A percentile compares a stretch with the other conserved stretches of the same genome.
These are phyloP conservation scores for Plantago major DNA, from an alignment of 257 asterid species.

Conservation along the genomic window DNA sequence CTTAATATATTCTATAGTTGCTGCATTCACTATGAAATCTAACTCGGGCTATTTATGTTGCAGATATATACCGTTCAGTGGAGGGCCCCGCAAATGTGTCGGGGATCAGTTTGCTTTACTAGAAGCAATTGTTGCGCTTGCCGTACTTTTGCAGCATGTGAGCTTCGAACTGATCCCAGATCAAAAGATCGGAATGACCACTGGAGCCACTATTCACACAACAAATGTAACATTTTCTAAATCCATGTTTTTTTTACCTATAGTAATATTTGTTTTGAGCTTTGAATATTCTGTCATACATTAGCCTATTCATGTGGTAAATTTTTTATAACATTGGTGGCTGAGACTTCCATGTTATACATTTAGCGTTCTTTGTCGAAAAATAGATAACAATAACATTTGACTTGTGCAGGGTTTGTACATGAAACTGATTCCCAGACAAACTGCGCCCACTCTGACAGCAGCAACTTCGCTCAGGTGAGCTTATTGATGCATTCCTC, in stretches of 20 bases:
- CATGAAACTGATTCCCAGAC: conserved; percentile 72
- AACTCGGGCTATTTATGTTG: conserved; percentile 9
- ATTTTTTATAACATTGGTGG: neutral
- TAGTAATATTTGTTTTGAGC: too few relatives aligned
- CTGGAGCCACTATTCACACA: conserved; percentile 98
- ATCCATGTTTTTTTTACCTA: neutral
- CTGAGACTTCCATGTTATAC: neutral
- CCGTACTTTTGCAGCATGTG: conserved; percentile 61
- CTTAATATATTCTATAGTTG: conserved; percentile 6
- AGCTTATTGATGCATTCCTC: conserved; percentile 6
- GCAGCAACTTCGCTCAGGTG: conserved; percentile 29
- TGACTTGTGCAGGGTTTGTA: conserved; percentile 66
- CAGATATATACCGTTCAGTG: conserved; percentile 91
- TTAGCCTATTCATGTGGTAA: neutral
- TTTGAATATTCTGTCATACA: too few relatives aligned
- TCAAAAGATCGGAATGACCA: conserved; percentile 89
- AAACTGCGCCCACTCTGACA: conserved; percentile 36
- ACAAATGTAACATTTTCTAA: conserved; percentile 52
- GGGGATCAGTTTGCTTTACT: conserved; percentile 96
- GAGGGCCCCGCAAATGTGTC: conserved; percentile 96
- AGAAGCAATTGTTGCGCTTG: conserved; percentile 81
- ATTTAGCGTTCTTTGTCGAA: too few relatives aligned
- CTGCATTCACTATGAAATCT: conserved; percentile 1
- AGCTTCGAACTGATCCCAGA: conserved; percentile 71
- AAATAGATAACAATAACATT: conserved; percentile 1